phyloP scores from a whole-genome alignment of 106 monocot species.

The Agapanthus africanus region DNA sequence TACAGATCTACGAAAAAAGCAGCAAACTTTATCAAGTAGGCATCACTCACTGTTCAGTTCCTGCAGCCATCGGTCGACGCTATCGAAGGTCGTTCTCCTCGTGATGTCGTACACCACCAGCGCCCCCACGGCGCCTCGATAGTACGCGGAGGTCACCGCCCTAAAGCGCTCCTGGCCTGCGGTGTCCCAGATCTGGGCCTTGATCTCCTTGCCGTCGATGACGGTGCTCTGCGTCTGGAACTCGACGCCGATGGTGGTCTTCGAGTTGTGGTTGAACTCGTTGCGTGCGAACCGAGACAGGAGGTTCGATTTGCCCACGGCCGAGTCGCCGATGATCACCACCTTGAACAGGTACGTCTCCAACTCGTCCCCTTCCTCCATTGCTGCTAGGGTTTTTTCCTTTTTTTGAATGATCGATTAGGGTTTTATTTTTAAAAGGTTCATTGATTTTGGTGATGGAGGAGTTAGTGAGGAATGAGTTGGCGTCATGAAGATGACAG shows the following conservation, averaged over 20 bases:
- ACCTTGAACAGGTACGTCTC: slow-evolving; percentile 42
- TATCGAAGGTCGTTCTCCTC: slow-evolving; percentile 43
- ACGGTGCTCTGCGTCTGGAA: slow-evolving; percentile 47
- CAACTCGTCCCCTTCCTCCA: slow-evolving; percentile 10
- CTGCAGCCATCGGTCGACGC: slow-evolving; percentile 35
- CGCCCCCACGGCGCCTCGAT: slow-evolving; percentile 51
- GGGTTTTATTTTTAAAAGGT: too few relatives aligned
- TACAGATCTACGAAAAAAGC: too few relatives aligned
- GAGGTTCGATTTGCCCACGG: slow-evolving; percentile 40
- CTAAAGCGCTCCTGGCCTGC: slow-evolving; percentile 64
- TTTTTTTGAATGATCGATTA: too few relatives aligned
- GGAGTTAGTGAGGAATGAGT: too few relatives aligned
- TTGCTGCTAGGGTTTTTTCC: too few relatives aligned
- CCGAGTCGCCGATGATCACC: slow-evolving; percentile 41
- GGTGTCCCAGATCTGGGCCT: slow-evolving; percentile 85
- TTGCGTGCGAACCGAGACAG: slow-evolving; percentile 34
- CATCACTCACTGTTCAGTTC: slow-evolving; percentile 39
- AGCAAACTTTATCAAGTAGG: too few relatives aligned
- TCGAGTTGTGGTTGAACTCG: slow-evolving; percentile 59
- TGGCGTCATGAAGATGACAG: too few relatives aligned
- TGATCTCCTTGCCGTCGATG: slow-evolving; percentile 33
- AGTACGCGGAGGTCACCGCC: slow-evolving; percentile 44
- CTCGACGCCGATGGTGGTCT: slow-evolving; percentile 63
- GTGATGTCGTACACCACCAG: slow-evolving; percentile 54
- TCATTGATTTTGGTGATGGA: too few relatives aligned